Conservation (phyloP, 257 asterid genomes). For the Paraleonurus japonicus region DNA sequence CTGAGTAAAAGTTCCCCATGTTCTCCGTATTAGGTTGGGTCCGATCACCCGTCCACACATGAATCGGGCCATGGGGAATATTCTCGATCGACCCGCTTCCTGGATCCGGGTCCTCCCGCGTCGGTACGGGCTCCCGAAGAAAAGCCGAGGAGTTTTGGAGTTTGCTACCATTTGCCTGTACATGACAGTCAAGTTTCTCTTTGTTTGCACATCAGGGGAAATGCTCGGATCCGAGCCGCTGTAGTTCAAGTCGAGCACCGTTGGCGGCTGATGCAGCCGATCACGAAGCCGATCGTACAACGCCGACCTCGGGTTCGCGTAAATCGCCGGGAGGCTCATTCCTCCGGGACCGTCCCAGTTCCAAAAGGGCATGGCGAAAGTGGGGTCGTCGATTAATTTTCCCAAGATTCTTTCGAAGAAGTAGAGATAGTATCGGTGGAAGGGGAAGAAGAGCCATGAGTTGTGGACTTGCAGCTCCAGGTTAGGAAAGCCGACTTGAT, state of each 20-base stretch:
- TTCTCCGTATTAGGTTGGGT: slow-evolving; percentile 57
- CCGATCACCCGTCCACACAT: slow-evolving; percentile 74
- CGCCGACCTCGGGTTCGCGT: slow-evolving; percentile 46
- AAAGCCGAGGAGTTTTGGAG: slow-evolving; percentile 47
- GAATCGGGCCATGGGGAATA: slow-evolving; percentile 69
- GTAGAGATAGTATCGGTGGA: slow-evolving; percentile 63
- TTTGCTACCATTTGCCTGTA: slow-evolving; percentile 75
- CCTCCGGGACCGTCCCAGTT: slow-evolving; percentile 75
- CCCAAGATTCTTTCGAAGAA: slow-evolving; percentile 72
- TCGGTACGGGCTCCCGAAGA: slow-evolving; percentile 65
- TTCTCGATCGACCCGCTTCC: slow-evolving; percentile 73
- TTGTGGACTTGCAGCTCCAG: slow-evolving; percentile 75
- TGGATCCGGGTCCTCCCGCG: slow-evolving; percentile 63
- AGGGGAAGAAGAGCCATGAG: slow-evolving; percentile 81
- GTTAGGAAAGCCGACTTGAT: slow-evolving; percentile 70
- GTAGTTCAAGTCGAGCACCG: slow-evolving; percentile 52
- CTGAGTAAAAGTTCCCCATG: slow-evolving; percentile 89
- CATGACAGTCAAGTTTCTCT: slow-evolving; percentile 57
- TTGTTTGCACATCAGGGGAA: slow-evolving; percentile 27
- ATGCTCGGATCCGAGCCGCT: slow-evolving; percentile 32
- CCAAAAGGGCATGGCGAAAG: slow-evolving; percentile 78
- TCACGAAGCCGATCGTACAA: slow-evolving; percentile 62
- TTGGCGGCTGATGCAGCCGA: slow-evolving; percentile 62
- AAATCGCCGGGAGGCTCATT: slow-evolving; percentile 55
- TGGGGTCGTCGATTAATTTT: slow-evolving; percentile 63